Base-by-base conservation (phyloP, 2,329 filamentous ascomycete genomes). In the Cordyceps farinosa region DNA sequence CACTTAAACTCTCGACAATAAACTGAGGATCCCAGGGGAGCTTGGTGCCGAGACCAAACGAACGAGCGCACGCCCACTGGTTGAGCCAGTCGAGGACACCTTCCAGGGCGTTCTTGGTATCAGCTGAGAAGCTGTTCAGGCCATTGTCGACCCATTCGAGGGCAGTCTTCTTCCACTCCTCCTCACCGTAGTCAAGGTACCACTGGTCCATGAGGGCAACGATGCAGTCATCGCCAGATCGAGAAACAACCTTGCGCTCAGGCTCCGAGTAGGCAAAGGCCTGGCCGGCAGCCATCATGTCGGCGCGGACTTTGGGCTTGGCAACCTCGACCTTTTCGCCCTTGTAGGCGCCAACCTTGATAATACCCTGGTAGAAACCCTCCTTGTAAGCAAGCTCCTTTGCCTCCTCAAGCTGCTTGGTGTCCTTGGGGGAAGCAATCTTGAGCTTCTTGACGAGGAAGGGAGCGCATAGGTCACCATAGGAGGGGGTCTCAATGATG, bases 321-420 rank as follows among this genome's bases (percentile, higher is more conserved):
- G 90, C 93, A 62, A 86, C 84, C 74, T 95, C 90, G 8, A 99
- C 95, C 68, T 90, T 85, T 77, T 94, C 86, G 58, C 94, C 95
- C 75, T 89, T 90, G 78, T 90, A 96, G 36, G 97, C 90, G 63
- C 95, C 95, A 65, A 91, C 84, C 67, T 92, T 81, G 87, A 99
- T 91, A 64, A 84, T 89, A 68, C 95, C 95, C 79, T 97, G 92
- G 81, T 99, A 99, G 81, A 91, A 98, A 17, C 93, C 95, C 73
- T 97, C 93, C 78, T 95, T 97, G 83, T 99, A 99, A 0, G 95
- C 93, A 68, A 96, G 80, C 69, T 98, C 94, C 79, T 99, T 99
- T 52, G 95, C 95, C 76, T 97, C 90, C 52, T 90, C 90, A 53
- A 99, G 87, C 77, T 93, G 77, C 74, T 91, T 95, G 42, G 88